Evolutionary conservation across 176 grass and related monocot genomes (phyloP).

Genomic region (Triticum dicoccoides): DNA sequence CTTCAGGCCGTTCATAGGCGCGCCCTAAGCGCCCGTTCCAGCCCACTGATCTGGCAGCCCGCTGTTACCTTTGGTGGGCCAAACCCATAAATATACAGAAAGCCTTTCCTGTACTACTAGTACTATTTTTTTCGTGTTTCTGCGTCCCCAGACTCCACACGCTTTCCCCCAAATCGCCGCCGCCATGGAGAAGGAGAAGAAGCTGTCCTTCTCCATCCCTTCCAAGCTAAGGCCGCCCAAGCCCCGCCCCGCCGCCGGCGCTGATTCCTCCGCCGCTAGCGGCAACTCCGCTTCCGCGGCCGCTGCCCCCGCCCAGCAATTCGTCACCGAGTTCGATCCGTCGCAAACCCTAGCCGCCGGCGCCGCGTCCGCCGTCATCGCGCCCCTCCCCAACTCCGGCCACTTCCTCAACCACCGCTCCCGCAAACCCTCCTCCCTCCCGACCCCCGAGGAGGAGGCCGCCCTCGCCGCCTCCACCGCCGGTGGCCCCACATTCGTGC

Average conservation of each 20-base stretch:
- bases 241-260: background rate
- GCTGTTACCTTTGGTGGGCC: background rate
- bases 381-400: slow-evolving; percentile 70
- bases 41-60: no score
- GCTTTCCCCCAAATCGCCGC: slow-evolving; percentile 24
- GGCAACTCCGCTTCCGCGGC: background rate
- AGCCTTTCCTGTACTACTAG: background rate
- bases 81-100: background rate
- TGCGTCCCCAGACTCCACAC: background rate
- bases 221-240: slow-evolving; percentile 47
- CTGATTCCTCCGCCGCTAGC: background rate
- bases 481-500: slow-evolving; percentile 49
- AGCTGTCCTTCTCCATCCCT: slow-evolving; percentile 76
- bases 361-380: slow-evolving; percentile 47
- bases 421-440: slow-evolving; percentile 65
- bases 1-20: no score
- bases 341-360: slow-evolving; percentile 47
- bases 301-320: slow-evolving; percentile 36
- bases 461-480: slow-evolving; percentile 40
- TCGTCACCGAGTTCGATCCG: slow-evolving; percentile 86
- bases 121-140: background rate
- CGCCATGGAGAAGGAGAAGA: slow-evolving; percentile 62
- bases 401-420: slow-evolving; percentile 53
- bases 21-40: no score
- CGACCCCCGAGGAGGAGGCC: slow-evolving; percentile 73